These are phyloP conservation scores for Nicotiana otophora DNA, from an alignment of 257 asterid species.

Conservation along the genomic window DNA sequence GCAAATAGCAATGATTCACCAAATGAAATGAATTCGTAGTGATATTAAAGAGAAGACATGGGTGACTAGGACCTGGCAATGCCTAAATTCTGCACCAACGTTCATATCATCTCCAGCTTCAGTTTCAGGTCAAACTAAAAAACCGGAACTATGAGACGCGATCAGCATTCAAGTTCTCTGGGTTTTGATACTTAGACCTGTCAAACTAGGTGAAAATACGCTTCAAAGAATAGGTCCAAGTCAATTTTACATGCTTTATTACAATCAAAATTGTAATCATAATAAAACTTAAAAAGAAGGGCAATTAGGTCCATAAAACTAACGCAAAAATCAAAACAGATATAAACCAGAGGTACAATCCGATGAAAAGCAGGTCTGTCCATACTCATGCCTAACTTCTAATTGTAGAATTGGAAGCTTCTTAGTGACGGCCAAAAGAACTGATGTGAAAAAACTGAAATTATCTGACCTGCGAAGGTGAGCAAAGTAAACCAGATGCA, in stretches of 20 bases:
- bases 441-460: conserved; percentile 3
- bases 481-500: conserved; percentile 85
- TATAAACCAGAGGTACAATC: conserved; percentile 17
- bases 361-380: conserved; percentile 10
- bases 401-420: conserved; percentile 10
- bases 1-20: too few relatives aligned
- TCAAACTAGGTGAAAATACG: neutral
- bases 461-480: conserved; percentile 72
- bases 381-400: conserved; percentile 5
- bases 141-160: neutral
- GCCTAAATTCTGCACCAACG: neutral
- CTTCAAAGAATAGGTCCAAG: conserved; percentile 10
- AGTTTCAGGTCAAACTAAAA: neutral
- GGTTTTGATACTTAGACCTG: neutral
- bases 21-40: neutral
- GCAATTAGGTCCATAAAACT: conserved; percentile 4
- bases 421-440: neutral
- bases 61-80: neutral
- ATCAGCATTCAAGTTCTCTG: neutral
- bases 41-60: neutral
- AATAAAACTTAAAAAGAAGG: neutral
- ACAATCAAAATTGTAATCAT: conserved; percentile 15
- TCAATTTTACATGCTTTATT: conserved; percentile 13
- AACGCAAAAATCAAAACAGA: conserved; percentile 4
- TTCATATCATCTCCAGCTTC: neutral